Conservation (phyloP, 257 asterid species). For the Capsicum baccatum region DNA sequence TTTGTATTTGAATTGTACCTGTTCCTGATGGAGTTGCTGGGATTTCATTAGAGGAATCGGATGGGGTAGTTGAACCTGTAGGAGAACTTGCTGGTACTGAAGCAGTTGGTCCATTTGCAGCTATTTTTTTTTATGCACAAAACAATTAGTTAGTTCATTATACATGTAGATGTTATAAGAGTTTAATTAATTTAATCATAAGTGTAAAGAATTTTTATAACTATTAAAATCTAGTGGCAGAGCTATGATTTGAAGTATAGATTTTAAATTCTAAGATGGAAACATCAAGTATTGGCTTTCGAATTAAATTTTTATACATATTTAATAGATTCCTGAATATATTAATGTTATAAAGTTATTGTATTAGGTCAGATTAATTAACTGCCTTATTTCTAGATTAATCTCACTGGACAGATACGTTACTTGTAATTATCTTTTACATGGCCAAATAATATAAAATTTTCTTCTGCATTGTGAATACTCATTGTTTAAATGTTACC, state of each 20-base stretch:
- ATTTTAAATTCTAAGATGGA: background rate
- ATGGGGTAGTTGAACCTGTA: slow-evolving; percentile 31
- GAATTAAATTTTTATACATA: too few relatives aligned
- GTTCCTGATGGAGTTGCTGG: slow-evolving; percentile 38
- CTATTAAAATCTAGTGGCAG: background rate
- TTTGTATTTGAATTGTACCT: background rate
- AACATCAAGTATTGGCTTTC: background rate
- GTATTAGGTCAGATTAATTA: background rate
- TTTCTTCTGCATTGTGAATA: background rate
- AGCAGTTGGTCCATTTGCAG: slow-evolving; percentile 40
- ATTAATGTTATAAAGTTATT: background rate
- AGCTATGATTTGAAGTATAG: background rate
- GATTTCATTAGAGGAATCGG: slow-evolving; percentile 31
- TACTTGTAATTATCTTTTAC: background rate
- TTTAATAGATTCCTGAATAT: too few relatives aligned
- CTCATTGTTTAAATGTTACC: too few relatives aligned
- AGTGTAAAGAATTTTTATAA: background rate
- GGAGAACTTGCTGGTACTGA: slow-evolving; percentile 38
- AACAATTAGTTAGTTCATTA: background rate
- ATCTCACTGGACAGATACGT: background rate
- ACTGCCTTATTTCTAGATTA: background rate
- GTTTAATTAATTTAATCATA: background rate
- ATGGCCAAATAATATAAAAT: background rate
- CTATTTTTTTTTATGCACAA: slow-evolving; percentile 22
- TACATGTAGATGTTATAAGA: background rate